Evolutionary conservation across 106 monocot species (phyloP).

Genomic region (Dendrobium huoshanense): DNA sequence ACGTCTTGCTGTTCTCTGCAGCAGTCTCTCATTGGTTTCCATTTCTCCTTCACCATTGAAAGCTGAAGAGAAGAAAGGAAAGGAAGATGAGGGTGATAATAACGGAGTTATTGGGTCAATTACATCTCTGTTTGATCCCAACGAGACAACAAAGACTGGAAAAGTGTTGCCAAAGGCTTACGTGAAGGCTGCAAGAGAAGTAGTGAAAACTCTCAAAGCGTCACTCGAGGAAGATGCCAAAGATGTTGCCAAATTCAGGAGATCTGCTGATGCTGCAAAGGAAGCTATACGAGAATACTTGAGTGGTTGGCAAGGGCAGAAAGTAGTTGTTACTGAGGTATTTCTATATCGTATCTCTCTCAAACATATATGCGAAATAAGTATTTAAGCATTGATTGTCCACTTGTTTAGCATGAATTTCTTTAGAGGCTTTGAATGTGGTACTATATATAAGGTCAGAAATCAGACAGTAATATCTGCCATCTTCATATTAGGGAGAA

Average conservation of each 20-base stretch:
- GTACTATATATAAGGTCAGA: too few species aligned
- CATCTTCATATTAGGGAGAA: too few species aligned
- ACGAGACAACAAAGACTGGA: conserved; percentile 88
- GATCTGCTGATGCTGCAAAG: conserved; percentile 88
- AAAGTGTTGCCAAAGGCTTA: conserved; percentile 85
- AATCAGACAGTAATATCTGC: too few species aligned
- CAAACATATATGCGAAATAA: neutral
- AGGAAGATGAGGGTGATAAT: conserved; percentile 27
- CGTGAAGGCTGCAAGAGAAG: conserved; percentile 77
- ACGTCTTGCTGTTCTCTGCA: conserved; percentile 28
- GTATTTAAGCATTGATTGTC: too few species aligned
- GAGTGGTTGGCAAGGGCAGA: conserved; percentile 76
- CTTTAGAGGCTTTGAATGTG: too few species aligned
- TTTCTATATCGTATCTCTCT: neutral
- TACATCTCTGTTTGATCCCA: conserved; percentile 70
- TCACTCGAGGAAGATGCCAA: conserved; percentile 70
- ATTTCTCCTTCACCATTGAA: conserved; percentile 18
- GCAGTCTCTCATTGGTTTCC: conserved; percentile 26
- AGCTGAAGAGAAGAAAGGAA: conserved; percentile 44
- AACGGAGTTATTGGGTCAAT: conserved; percentile 45
- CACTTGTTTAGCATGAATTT: too few species aligned
- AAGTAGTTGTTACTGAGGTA: conserved; percentile 63
- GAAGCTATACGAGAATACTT: conserved; percentile 84
- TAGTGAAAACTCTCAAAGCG: conserved; percentile 76
- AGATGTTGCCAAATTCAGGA: conserved; percentile 75